phyloP scores from a whole-genome alignment of 2,329 filamentous ascomycete species.

The Talaromyces piceae region DNA sequence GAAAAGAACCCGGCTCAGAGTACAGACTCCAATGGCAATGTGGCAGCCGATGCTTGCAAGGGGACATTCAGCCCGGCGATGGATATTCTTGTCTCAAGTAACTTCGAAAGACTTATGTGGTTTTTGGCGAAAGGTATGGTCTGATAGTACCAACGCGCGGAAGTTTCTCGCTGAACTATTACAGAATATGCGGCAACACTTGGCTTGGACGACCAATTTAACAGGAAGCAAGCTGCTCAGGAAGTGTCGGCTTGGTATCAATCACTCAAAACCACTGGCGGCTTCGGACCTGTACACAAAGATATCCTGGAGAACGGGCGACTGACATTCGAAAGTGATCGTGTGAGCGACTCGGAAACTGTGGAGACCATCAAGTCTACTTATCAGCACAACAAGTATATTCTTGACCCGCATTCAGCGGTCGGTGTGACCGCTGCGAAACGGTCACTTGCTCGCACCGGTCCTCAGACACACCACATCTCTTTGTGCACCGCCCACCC shows the following conservation, averaged over 20 bases:
- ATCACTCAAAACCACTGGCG: conserved; percentile 70
- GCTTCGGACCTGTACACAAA: conserved; percentile 66
- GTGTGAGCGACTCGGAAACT: conserved; percentile 58
- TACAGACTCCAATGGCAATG: conserved; percentile 45
- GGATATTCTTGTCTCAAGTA: conserved; percentile 94
- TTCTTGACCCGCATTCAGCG: conserved; percentile 88
- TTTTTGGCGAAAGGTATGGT: conserved; percentile 48
- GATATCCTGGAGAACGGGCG: conserved; percentile 65
- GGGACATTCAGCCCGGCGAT: conserved; percentile 92
- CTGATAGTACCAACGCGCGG: too few species aligned
- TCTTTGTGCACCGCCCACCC: conserved; percentile 90
- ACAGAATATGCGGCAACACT: conserved; percentile 35
- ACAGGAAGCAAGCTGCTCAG: conserved; percentile 36
- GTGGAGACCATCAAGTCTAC: conserved; percentile 51
- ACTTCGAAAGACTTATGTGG: conserved; percentile 95
- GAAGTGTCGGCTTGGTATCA: conserved; percentile 66
- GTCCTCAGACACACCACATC: conserved; percentile 56
- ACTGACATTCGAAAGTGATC: conserved; percentile 72
- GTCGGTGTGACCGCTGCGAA: conserved; percentile 73
- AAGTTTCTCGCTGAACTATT: too few species aligned
- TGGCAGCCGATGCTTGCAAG: conserved; percentile 38
- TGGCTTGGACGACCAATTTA: conserved; percentile 56
- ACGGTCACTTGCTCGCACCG: conserved; percentile 55
- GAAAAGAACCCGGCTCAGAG: conserved; percentile 64
- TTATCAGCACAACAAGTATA: conserved; percentile 45